Conservation (phyloP, 192 early-diverging fungal genomes). For the Cetraspora pellucida region DNA sequence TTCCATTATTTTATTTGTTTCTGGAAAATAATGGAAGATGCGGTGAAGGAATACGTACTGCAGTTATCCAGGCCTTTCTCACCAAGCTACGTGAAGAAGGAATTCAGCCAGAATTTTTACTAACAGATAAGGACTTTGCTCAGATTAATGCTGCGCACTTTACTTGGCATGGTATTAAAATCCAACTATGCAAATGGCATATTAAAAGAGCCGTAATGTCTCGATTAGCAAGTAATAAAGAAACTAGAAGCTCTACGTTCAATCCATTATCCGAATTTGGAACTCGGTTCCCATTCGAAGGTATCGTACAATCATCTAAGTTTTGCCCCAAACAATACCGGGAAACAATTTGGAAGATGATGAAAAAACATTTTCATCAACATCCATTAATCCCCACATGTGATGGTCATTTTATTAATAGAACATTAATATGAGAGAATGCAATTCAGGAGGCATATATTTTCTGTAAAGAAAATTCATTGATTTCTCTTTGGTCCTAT, state of each 20-base stretch:
- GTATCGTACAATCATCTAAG: neutral
- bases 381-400: slow-evolving; percentile 4
- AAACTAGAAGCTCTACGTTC: neutral
- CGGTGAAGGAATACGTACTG: neutral
- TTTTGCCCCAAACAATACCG: slow-evolving; percentile 4
- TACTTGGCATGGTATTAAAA: neutral
- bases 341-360: neutral
- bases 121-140: slow-evolving; percentile 17
- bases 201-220: neutral
- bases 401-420: neutral
- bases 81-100: too few relatives aligned
- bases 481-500: too few relatives aligned
- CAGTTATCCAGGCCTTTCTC: too few relatives aligned
- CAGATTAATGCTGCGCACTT: neutral
- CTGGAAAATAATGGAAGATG: too few relatives aligned
- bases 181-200: neutral
- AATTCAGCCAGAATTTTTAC: too few relatives aligned
- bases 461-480: too few relatives aligned
- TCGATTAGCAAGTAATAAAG: neutral
- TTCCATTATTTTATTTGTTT: too few relatives aligned
- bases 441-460: too few relatives aligned
- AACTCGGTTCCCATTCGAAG: neutral
- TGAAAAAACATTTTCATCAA: slow-evolving; percentile 22
- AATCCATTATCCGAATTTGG: neutral
- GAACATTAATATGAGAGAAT: neutral